Percentiles rank a stretch among this genome's conserved stretches.
These are phyloP conservation scores for Heterobasidion parviporum DNA, from an alignment of 1,284 basidiomycete genomes.

Conservation along the genomic window DNA sequence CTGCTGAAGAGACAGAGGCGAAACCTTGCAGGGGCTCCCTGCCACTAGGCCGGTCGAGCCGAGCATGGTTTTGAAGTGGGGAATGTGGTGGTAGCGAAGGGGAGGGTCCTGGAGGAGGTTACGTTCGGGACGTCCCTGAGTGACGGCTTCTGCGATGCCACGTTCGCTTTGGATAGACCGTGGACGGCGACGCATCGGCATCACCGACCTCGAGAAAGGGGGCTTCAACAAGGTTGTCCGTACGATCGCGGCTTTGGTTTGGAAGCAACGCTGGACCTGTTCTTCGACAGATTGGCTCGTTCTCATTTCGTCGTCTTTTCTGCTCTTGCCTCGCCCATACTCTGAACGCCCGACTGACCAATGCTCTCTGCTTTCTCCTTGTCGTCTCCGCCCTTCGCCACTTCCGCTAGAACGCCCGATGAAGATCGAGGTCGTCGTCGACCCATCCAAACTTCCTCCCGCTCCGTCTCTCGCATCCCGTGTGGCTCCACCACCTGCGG, in stretches of 20 bases:
- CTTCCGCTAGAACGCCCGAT: constrained; percentile 79
- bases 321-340: constrained; percentile 36
- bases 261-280: neutral
- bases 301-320: constrained; percentile 17
- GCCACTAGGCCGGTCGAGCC: constrained; percentile 5
- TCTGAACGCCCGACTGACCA: constrained; percentile 59
- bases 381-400: constrained; percentile 12
- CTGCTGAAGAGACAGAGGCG: neutral
- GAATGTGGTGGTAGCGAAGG: neutral
- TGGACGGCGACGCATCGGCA: neutral
- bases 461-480: constrained; percentile 56
- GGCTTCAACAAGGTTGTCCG: neutral
- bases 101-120: neutral
- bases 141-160: no score
- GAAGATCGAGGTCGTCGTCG: constrained; percentile 96
- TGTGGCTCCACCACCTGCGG: constrained; percentile 53
- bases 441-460: constrained; percentile 70
- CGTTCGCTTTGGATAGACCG: no score
- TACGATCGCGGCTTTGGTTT: neutral
- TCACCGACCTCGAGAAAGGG: neutral
- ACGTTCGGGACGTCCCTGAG: no score
- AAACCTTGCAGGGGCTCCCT: constrained; percentile 1
- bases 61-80: constrained; percentile 5
- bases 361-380: constrained; percentile 20
- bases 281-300: neutral